Conservation (phyloP, 1,284 basidiomycete genomes). For the Moesziomyces globuligerus region DNA sequence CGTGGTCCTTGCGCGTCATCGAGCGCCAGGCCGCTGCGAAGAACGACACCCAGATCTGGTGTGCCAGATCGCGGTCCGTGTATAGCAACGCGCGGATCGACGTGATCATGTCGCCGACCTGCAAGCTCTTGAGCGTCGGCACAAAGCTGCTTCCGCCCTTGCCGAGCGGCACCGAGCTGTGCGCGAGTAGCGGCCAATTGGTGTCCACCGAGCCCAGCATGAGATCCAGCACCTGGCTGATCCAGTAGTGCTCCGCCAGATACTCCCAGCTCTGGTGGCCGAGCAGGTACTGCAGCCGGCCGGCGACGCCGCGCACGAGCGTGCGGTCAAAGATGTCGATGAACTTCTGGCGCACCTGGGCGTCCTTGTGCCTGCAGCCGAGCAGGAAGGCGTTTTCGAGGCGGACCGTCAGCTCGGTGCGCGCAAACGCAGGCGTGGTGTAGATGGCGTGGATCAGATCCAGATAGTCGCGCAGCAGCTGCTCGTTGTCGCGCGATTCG, state of each 20-base stretch:
- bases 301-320: conserved; percentile 82
- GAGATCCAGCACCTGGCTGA: conserved; percentile 88
- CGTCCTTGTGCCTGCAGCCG: conserved; percentile 86
- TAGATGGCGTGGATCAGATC: conserved; percentile 95
- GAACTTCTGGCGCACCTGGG: conserved; percentile 83
- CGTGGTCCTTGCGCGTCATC: conserved; percentile 85
- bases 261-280: conserved; percentile 97
- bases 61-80: conserved; percentile 80
- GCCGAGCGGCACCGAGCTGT: conserved; percentile 27
- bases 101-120: conserved; percentile 52
- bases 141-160: conserved; percentile 49
- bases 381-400: conserved; percentile 93
- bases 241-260: conserved; percentile 93
- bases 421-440: conserved; percentile 82
- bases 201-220: conserved; percentile 74
- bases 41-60: conserved; percentile 87
- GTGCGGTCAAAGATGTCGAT: conserved; percentile 90
- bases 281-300: conserved; percentile 87
- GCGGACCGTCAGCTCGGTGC: conserved; percentile 92
- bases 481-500: conserved; percentile 78
- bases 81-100: conserved; percentile 86
- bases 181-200: conserved; percentile 45
- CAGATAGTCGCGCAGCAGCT: conserved; percentile 83
- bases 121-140: conserved; percentile 36
- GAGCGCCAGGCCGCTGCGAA: conserved; percentile 91